Evolutionary conservation across 495 filamentous ascomycete genomes (phyloP).

Genomic region (Neurospora sp.): DNA sequence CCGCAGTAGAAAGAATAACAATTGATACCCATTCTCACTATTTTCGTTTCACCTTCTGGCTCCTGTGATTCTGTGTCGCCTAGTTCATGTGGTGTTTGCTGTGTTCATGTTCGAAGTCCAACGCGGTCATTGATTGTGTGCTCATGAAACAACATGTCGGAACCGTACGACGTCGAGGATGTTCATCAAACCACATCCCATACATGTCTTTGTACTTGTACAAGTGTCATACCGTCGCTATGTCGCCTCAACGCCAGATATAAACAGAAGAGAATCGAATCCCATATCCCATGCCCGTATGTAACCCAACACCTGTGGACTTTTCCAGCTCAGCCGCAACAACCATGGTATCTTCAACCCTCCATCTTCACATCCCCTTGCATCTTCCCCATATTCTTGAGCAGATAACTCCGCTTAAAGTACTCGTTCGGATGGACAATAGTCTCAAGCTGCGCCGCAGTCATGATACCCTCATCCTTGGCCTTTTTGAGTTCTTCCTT

Average conservation of each 20-base stretch:
- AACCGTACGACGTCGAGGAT: background rate
- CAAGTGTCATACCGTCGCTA: background rate
- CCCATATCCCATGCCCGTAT: background rate
- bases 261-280: background rate
- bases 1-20: slow-evolving; percentile 32
- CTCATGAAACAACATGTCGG: background rate
- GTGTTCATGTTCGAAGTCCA: background rate
- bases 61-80: background rate
- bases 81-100: background rate
- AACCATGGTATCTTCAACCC: slow-evolving; percentile 10
- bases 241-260: background rate
- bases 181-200: background rate
- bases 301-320: too few relatives aligned
- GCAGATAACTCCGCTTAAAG: slow-evolving; percentile 83
- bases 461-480: slow-evolving; percentile 72
- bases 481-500: slow-evolving; percentile 81
- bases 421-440: slow-evolving; percentile 98
- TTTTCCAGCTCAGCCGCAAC: background rate
- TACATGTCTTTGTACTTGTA: background rate
- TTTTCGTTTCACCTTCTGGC: too few relatives aligned
- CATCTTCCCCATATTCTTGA: slow-evolving; percentile 58
- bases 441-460: slow-evolving; percentile 74
- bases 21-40: slow-evolving; percentile 1
- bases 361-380: slow-evolving; percentile 43
- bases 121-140: too few relatives aligned